These are phyloP conservation scores for Blastocystis sp. DNA, from an alignment of 352 stramenopile species.

Conservation along the genomic window DNA sequence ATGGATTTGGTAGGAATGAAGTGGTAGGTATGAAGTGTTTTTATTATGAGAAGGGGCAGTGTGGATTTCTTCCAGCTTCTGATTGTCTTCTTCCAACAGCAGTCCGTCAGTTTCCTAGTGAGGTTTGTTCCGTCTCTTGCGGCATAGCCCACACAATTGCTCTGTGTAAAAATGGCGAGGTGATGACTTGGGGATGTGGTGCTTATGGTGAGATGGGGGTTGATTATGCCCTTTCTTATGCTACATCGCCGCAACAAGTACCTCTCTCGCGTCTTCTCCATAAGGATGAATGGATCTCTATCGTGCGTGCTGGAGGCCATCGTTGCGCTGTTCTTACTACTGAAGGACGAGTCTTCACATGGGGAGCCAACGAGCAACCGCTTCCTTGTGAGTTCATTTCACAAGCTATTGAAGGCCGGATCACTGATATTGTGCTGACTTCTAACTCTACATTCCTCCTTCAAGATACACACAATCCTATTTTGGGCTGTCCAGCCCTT, in stretches of 20 bases:
- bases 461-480: too few species aligned
- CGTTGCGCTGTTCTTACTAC: background rate
- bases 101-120: background rate
- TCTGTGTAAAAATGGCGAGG: constrained; percentile 16
- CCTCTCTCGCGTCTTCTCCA: background rate
- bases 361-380: background rate
- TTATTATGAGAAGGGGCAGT: too few species aligned
- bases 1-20: background rate
- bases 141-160: background rate
- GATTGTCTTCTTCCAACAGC: background rate
- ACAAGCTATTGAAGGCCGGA: background rate
- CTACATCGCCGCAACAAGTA: background rate
- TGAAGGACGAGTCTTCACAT: background rate
- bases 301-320: constrained; percentile 25
- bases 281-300: background rate
- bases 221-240: background rate
- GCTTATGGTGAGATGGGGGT: background rate
- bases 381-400: background rate
- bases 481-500: too few species aligned
- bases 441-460: too few species aligned
- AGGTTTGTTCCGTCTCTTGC: background rate
- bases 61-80: background rate
- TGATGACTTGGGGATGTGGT: constrained; percentile 22
- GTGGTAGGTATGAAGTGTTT: too few species aligned
- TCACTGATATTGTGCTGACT: background rate